Base-by-base conservation (phyloP, 495 filamentous ascomycete species). In the Lentithecium fluviatile region DNA sequence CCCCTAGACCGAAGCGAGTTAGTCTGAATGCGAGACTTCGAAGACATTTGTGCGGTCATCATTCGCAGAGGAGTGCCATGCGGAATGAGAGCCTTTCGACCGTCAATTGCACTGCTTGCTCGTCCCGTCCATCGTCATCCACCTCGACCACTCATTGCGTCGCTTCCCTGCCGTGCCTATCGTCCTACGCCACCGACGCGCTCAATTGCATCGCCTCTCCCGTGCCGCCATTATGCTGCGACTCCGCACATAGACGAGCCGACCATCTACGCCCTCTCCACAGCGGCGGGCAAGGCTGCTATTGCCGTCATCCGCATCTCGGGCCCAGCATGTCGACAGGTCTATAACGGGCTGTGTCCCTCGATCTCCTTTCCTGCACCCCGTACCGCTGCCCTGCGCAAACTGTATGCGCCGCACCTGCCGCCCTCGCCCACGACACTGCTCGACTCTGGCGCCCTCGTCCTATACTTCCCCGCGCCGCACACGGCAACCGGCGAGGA, bases 251-350 rank as follows among this genome's bases (percentile, higher is more conserved):
- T 37, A 15, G 51, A 60, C 4, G 65, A 64, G 15, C 38, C 61
- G 13, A 97, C 94, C 2, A 95, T 99, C 15, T 97, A 93, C 69
- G 94, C 95, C 0, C 78, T 97, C 2, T 96, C 94, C 0, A 95
- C 94, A 10, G 89, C 89, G 1, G 75, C 88, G 13, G 93, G 95
- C 6, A 84, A 82, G 73, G 90, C 91, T 29, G 94, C 91, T 26
- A 96, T 98, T 71, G 95, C 95, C 1, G 85, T 97, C 8, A 85
- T 98, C 40, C 83, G 94, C 32, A 79, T 95, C 21, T 97, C 94
- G 17, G 94, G 94, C 0, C 83, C 88, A 24, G 85, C 83, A 80
- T 70, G 81, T 48, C 19, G 51, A 46, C 58, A 51, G 45, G 40
- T 97, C 29, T 96, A 95, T 75, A 74, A 78, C 58, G 74, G 75